These are phyloP conservation scores for Amphibolis antarctica DNA, from an alignment of 106 monocot species.

Conservation along the genomic window DNA sequence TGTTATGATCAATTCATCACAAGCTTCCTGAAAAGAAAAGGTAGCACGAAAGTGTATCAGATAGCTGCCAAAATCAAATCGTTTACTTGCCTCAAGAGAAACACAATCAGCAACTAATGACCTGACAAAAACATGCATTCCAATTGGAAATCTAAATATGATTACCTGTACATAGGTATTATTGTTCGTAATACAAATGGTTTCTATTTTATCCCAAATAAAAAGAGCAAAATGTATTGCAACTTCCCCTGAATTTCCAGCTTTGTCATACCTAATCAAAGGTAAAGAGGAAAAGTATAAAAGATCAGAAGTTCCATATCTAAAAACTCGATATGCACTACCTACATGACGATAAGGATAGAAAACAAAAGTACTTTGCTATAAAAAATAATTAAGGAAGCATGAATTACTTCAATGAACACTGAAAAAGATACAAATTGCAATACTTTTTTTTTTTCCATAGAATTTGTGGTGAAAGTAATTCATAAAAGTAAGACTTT, in stretches of 20 bases:
- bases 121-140: background rate
- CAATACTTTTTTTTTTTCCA: too few relatives aligned
- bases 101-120: background rate
- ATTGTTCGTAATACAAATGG: conserved; percentile 7
- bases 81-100: background rate
- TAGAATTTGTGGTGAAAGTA: too few relatives aligned
- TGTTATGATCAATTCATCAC: conserved; percentile 43
- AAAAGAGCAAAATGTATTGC: conserved; percentile 41
- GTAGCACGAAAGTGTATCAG: background rate
- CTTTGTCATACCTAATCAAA: conserved; percentile 34
- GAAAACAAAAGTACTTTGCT: too few relatives aligned
- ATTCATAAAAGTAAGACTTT: too few relatives aligned
- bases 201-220: conserved; percentile 56
- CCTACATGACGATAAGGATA: too few relatives aligned
- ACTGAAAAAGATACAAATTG: too few relatives aligned
- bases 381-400: too few relatives aligned
- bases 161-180: conserved; percentile 31
- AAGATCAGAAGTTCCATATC: background rate
- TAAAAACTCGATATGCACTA: too few relatives aligned
- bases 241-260: conserved; percentile 36
- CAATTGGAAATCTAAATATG: background rate
- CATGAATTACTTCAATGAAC: too few relatives aligned
- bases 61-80: background rate
- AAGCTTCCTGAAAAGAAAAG: conserved; percentile 34
- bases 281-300: background rate